Base-by-base conservation (phyloP, 1,139 yeast genomes). In the Debaryomyces psychrophilus region DNA sequence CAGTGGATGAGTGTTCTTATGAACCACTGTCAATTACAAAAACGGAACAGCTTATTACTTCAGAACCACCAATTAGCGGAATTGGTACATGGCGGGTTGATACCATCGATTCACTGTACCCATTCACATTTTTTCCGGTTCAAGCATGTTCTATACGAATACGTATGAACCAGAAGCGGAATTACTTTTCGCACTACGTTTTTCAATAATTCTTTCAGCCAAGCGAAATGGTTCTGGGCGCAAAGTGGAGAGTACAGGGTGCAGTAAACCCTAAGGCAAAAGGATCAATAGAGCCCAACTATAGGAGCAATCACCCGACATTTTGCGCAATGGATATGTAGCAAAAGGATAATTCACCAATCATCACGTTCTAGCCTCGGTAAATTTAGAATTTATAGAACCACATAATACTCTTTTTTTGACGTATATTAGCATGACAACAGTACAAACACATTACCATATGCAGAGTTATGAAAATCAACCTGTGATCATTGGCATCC, bases 1-100 rank as follows among this genome's bases (percentile, higher is more conserved):
- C 27, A 38, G 25, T 12, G 41, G 41, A 35, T 12, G 22, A 33
- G n/a, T n/a, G 8, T 33, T 33, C 36, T 31, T 31, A 31, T 18
- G 25, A 20, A 33, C 36, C 25, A 14, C 11, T 33, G 36, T 18
- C 25, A 9, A 8, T 18, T 18, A 23, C 8, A 4, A 33, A n/a
- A 33, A 4, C 17, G 15, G 36, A 11, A 25, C 25, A 5, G 12
- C 8, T 23, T 23, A 35, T 12, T 17, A 12, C 11, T 18, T 11
- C 20, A 12, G 36, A 20, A 9, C 4, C 6, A 7, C 4, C 4
- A 15, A 5, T 18, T 33, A 11, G 12, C 26, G 8, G 1, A 17
- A 33, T 8, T 14, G 8, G 15, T 8, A 12, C 8, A 28, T 29
- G 33, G 11, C 9, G 14, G 3, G 12, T 14, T n/a, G 14, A 12